Conservation (phyloP, 2,329 filamentous ascomycete genomes). For the Exophiala spinifera region DNA sequence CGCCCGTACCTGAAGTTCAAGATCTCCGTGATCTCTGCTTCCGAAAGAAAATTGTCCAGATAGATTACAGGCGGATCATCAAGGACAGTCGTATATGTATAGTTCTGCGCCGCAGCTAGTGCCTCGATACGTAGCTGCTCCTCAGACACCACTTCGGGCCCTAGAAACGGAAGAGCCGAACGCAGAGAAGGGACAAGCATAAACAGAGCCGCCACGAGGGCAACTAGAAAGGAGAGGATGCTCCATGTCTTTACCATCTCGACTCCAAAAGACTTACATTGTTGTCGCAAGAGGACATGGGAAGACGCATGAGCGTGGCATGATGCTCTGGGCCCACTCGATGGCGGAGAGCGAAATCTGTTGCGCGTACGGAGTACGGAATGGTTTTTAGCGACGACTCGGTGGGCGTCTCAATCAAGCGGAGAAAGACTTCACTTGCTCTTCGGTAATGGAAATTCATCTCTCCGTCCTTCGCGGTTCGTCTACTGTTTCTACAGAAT, state of each 20-base stretch:
- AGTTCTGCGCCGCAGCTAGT: background rate
- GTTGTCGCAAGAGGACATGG: too few relatives aligned
- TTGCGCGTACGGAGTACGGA: too few relatives aligned
- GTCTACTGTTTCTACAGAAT: too few relatives aligned
- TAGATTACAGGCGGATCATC: background rate
- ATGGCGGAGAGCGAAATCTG: too few relatives aligned
- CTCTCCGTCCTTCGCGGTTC: too few relatives aligned
- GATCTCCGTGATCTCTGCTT: background rate
- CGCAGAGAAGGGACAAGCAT: background rate
- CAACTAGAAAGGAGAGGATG: background rate
- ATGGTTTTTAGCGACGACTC: too few relatives aligned
- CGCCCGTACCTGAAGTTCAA: background rate
- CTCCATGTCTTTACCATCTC: constrained; percentile 1
- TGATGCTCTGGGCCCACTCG: too few relatives aligned
- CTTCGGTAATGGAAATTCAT: too few relatives aligned
- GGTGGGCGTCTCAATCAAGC: too few relatives aligned
- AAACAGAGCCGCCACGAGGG: background rate
- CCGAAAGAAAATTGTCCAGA: background rate
- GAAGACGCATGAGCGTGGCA: too few relatives aligned
- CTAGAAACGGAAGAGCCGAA: background rate
- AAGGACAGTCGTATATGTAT: background rate
- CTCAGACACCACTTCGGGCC: background rate
- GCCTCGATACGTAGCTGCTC: background rate
- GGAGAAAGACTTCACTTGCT: too few relatives aligned
- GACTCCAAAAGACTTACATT: too few relatives aligned